Evolutionary conservation across 2,329 filamentous ascomycete genomes (phyloP), one percentile per base, ranked within the genome.

Genomic region (Arachnopeziza araneosa): DNA sequence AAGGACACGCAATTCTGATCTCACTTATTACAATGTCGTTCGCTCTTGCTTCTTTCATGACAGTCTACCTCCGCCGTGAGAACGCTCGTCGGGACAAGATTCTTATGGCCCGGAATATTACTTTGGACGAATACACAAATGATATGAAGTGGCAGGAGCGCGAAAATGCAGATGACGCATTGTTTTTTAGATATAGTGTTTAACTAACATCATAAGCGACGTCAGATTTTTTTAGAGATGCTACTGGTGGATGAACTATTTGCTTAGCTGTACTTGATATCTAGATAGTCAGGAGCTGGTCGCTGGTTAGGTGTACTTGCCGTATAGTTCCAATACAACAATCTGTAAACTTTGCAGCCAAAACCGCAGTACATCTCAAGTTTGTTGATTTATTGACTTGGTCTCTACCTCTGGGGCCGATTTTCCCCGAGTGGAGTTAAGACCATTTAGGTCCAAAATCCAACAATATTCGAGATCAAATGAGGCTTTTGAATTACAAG

Each of bases 101-200:
- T 12, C 59, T 67, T 50, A 36, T 21, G 23, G 70, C 71, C 51
- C 67, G 76, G 57, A 74, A 78, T 68, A 79, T 82, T 71, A 72
- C 74, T 12, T 77, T 76, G 2, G 72, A 75, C 55, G 75, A 80
- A 60, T 81, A 83, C 71, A 83, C 80, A 1, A 71, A 77, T 50
- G 80, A 81, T 64, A 81, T 85, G 75, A 81, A 78, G 74, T 55
- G 73, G 23, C 54, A 74, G 14, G 82, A 86, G 75, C 73, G 77
- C 32, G 77, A 85, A 62, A 75, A 77, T 60, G 84, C 83, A 9
- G 84, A 87, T 68, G 74, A 79, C 61, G 83, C 83, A 55, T 79
- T 76, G 24, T 83, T 81, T 69, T 83, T 80, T 73, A 75, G 80
- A 60, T 83, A 82, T 66, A 82, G 79, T 8, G 67, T 81, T 44